Base-by-base conservation (phyloP, 176 grass and related monocot genomes). In the Rhynchospora pubera region DNA sequence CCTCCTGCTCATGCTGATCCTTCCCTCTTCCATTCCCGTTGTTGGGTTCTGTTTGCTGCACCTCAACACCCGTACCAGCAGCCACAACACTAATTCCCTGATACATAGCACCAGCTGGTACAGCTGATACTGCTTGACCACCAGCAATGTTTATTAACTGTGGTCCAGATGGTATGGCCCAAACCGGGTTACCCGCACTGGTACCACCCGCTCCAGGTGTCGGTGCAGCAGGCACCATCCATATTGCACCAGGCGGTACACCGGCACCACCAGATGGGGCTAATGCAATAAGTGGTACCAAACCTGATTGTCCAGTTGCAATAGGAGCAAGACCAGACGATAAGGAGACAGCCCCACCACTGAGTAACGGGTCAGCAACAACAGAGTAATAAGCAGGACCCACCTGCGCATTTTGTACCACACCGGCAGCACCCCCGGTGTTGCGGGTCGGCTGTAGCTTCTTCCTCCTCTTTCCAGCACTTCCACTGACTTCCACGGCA, bases 391-490 rank as follows among this genome's bases (percentile, higher is more conserved):
- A 93, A 3, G 86, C 56, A 6, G 91, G 81, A 30, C 68, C 8
- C 7, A 66, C 42, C 57, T 88, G 63, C 2, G 80, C 32, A 24
- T 61, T 63, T 14, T 59, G 34, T 22, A 80, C 39, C 21, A 60
- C 23, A 39, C 55, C 51, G 72, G 70, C 64, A 42, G 42, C 11
- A 1, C 51, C 78, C 7, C 53, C 69, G 8, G 70, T 84, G 4
- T 87, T 91, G 16, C 89, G 91, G 23, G 86, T 91, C 18, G 94
- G 94, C 78, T 97, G 91, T 51, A 97, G 94, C 87, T 97, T 97
- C 74, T 90, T 83, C 2, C 77, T 75, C 48, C 91, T 86, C 87
- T 97, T 97, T 11, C 80, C 11, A 18, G 26, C 16, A 61, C 67
- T 61, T 13, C 83, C 77, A 0, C 64, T 81, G 26, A 42, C 89